phyloP scores from a whole-genome alignment of 108 stramenopile genomes.

The Fragilaria crotonensis region DNA sequence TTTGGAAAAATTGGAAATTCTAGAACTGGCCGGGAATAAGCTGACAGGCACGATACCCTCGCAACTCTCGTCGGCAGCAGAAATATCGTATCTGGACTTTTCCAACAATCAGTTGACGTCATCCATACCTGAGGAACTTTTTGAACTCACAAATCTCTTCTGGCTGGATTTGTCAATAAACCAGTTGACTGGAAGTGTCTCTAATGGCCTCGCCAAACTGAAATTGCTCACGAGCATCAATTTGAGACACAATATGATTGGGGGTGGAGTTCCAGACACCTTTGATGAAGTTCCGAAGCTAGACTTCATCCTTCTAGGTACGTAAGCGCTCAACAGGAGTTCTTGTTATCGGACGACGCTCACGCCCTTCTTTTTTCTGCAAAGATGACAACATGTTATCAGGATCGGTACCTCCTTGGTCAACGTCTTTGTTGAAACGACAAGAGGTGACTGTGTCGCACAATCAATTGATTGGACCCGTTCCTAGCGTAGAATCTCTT shows the following conservation, averaged over 20 bases:
- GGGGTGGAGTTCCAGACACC: not conserved
- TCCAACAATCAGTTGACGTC: not conserved
- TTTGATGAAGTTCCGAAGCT: not conserved
- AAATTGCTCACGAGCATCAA: not conserved
- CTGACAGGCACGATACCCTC: not conserved
- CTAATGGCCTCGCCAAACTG: not conserved
- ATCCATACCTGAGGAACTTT: conserved; percentile 5
- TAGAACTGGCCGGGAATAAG: conserved; percentile 1
- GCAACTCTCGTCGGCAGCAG: not conserved
- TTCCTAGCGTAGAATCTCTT: not conserved
- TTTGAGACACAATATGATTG: not conserved
- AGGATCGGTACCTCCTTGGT: not conserved
- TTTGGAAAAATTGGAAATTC: not conserved
- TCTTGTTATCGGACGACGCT: not conserved
- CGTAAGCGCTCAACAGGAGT: not conserved
- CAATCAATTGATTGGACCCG: not conserved
- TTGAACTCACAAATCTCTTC: not conserved
- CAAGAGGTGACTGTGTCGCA: not conserved
- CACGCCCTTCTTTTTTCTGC: not conserved
- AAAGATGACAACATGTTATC: not conserved
- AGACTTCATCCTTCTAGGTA: not conserved
- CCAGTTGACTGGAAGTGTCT: conserved; percentile 11
- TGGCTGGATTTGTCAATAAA: conserved; percentile 8
- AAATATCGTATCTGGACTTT: not conserved
- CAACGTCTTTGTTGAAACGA: not conserved